Evolutionary conservation across 2,329 filamentous ascomycete genomes (phyloP).

Genomic region (Scedosporium aurantiacum): DNA sequence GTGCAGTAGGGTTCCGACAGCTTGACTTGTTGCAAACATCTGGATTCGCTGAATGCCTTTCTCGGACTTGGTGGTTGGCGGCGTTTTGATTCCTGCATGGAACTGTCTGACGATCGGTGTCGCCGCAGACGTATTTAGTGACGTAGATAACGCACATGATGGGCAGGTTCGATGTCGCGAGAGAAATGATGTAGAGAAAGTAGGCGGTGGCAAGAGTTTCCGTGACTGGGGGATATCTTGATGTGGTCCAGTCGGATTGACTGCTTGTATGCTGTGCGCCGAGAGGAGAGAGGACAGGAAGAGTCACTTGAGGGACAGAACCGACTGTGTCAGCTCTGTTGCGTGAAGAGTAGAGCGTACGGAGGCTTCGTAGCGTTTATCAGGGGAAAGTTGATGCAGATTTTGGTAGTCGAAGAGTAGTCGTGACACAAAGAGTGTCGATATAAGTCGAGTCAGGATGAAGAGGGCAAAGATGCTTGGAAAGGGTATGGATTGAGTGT

Average conservation of each 20-base stretch:
- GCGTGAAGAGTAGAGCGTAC: background rate
- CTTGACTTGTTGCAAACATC: slow-evolving; percentile 5
- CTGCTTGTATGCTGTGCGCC: too few species aligned
- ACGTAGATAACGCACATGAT: slow-evolving; percentile 4
- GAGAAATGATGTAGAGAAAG: background rate
- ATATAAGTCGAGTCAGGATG: background rate
- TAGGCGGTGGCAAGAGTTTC: background rate
- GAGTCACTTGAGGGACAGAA: too few species aligned
- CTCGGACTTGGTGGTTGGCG: background rate
- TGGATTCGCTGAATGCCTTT: background rate
- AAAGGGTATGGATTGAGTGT: background rate
- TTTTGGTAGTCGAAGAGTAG: background rate
- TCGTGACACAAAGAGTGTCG: too few species aligned
- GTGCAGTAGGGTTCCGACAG: slow-evolving; percentile 1
- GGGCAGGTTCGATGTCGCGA: background rate
- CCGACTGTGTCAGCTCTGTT: background rate
- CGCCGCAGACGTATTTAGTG: slow-evolving; percentile 2
- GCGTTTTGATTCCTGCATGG: background rate
- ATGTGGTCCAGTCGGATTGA: too few species aligned
- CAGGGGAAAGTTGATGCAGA: background rate
- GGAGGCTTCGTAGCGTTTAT: too few species aligned
- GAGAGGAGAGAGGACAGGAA: too few species aligned
- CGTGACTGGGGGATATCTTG: too few species aligned
- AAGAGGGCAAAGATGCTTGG: background rate
- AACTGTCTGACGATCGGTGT: background rate